Percentiles rank a stretch among this genome's conserved stretches.
phyloP scores from a whole-genome alignment of 768 basidiomycete species.

The Xanthoconium stramineum region DNA sequence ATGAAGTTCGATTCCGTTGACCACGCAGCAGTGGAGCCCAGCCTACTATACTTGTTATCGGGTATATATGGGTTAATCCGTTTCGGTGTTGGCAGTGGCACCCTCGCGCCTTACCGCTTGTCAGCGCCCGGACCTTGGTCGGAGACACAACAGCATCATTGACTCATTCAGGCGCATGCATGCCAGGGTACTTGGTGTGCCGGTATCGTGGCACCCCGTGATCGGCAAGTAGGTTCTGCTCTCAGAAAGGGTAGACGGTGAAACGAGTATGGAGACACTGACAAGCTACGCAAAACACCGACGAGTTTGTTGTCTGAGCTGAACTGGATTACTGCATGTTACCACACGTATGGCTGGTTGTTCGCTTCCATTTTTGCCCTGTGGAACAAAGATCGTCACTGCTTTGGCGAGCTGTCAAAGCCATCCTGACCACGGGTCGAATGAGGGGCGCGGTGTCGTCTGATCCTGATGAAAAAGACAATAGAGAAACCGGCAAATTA shows the following conservation, averaged over 20 bases:
- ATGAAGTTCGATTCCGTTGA: constrained; percentile 12
- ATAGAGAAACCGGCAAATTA: constrained; percentile 13
- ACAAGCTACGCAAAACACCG: constrained; percentile 17
- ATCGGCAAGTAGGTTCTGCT: constrained; percentile 27
- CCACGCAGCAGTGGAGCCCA: neutral
- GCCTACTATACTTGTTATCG: constrained; percentile 18
- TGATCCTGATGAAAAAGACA: constrained; percentile 14
- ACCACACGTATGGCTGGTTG: neutral
- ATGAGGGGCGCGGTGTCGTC: neutral
- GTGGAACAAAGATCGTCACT: constrained; percentile 19
- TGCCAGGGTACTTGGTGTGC: neutral
- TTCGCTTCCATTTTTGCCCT: constrained; percentile 25
- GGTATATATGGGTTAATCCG: neutral
- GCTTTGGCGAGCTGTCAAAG: constrained; percentile 12
- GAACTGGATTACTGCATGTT: constrained; percentile 5
- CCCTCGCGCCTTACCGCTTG: constrained; percentile 3
- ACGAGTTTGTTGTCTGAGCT: constrained; percentile 4
- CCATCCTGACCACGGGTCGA: constrained; percentile 5
- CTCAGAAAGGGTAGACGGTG: constrained; percentile 18
- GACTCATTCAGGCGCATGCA: neutral
- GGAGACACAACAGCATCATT: neutral
- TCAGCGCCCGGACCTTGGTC: constrained; percentile 15
- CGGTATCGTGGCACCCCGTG: constrained; percentile 16
- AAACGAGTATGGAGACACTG: constrained; percentile 27
- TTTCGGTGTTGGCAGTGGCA: constrained; percentile 10